A percentile compares a stretch with the other conserved stretches of the same genome.
These are phyloP conservation scores for Gentiana dahurica DNA, from an alignment of 257 asterid genomes.

Conservation along the genomic window DNA sequence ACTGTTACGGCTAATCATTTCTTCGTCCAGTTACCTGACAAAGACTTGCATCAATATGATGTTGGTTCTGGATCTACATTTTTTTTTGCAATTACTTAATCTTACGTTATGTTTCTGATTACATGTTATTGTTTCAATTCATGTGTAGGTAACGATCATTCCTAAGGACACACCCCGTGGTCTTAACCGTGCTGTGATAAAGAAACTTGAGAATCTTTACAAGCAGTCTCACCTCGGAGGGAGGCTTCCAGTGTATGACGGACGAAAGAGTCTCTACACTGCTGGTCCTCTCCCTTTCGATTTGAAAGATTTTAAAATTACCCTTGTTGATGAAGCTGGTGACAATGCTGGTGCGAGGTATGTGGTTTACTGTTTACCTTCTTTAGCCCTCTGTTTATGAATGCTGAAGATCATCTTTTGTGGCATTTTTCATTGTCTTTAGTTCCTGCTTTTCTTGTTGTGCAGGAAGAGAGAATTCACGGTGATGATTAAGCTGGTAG, in stretches of 20 bases:
- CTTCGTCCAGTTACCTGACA: conserved; percentile 51
- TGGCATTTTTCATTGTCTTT: conserved; percentile 1
- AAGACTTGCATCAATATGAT: conserved; percentile 91
- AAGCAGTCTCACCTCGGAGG: conserved; percentile 68
- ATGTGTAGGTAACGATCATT: conserved; percentile 54
- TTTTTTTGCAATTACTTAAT: not conserved
- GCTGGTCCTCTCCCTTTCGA: conserved; percentile 86
- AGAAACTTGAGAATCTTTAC: conserved; percentile 51
- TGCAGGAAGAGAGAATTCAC: conserved; percentile 82
- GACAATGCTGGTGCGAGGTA: conserved; percentile 31
- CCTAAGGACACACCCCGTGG: conserved; percentile 79
- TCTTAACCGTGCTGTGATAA: conserved; percentile 88
- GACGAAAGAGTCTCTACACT: conserved; percentile 88
- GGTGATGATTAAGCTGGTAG: conserved; percentile 77
- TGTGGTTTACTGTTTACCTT: too few species aligned
- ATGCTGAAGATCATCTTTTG: not conserved
- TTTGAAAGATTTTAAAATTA: conserved; percentile 57
- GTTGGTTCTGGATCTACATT: conserved; percentile 27
- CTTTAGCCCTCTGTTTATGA: too few species aligned
- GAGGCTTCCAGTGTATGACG: conserved; percentile 98
- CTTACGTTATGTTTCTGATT: not conserved
- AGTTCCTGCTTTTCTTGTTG: not conserved
- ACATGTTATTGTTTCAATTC: not conserved
- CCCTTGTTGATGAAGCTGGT: conserved; percentile 60
- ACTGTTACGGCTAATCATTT: conserved; percentile 45